Evolutionary conservation across 2,329 filamentous ascomycete genomes (phyloP), one percentile per base, ranked within the genome.

Genomic region (Atkinsonella texensis): DNA sequence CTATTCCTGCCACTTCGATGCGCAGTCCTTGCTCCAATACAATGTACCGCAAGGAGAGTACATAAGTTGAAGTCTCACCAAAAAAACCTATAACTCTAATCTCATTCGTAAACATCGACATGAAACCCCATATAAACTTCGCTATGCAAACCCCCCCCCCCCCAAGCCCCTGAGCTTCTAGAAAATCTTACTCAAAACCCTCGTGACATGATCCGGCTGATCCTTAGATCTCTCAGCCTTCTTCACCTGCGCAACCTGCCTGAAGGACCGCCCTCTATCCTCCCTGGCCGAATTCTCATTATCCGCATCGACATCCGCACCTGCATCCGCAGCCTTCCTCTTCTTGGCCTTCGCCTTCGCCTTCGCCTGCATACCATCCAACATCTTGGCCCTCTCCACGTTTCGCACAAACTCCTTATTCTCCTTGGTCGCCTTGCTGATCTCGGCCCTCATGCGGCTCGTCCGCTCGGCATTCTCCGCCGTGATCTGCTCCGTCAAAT

Each of bases 371-470:
- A 90, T 89, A 10, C 82, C 82, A 48, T 87, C 82, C 57, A 88
- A 65, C 76, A 89, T 85, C 79, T 90, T 91, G 48, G 81, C 84
- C 62, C 75, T 80, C 73, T 93, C 87, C 52, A 93, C 76, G 63
- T 91, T 89, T 59, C 80, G 74, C 53, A 90, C 77, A 65, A 91
- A 93, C 57, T 82, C 79, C 74, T 85, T 87, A 67, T 91, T 90
- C 74, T 93, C 87, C 67, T 78, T 82, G 53, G 81, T 83, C 46
- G 84, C 80, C 72, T 83, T 83, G 61, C 79, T 77, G 58, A 93
- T 86, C 68, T 93, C 88, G 12, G 85, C 84, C 53, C 85, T 73
- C 77, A 93, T 80, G 60, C 87, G 77, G 60, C 83, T 85, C 50
- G 82, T 77, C 53, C 87, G 72, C 68, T 91, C 87, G 5, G 87